Percentiles rank a stretch among this genome's conserved stretches.
phyloP scores from a whole-genome alignment of 2,329 filamentous ascomycete species.

The Scedosporium dehoogii region DNA sequence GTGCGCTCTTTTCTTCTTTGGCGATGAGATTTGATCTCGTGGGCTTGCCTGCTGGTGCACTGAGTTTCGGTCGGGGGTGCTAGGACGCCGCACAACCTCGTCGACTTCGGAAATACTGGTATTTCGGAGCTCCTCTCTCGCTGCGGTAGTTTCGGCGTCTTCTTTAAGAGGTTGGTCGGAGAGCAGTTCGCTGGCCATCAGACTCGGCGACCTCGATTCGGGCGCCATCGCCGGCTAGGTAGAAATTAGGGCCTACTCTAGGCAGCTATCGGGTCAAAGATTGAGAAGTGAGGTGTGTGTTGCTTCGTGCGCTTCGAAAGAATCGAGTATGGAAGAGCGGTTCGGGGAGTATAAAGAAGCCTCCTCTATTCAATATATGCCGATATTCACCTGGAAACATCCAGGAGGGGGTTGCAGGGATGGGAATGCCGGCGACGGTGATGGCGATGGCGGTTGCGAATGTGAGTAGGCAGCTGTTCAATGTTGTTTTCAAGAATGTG shows the following conservation, averaged over 20 bases:
- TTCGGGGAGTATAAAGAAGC: too few relatives aligned
- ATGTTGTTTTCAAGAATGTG: too few relatives aligned
- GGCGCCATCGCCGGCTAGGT: constrained; percentile 1
- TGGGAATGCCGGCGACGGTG: too few relatives aligned
- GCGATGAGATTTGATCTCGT: constrained; percentile 44
- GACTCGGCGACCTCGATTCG: constrained; percentile 2
- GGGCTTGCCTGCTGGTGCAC: constrained; percentile 25
- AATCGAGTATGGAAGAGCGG: too few relatives aligned
- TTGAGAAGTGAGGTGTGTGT: not conserved
- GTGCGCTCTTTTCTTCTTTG: constrained; percentile 57
- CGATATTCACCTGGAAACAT: too few relatives aligned
- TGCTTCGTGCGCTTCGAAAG: not conserved
- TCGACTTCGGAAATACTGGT: constrained; percentile 42
- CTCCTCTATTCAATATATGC: too few relatives aligned
- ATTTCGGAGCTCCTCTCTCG: constrained; percentile 55
- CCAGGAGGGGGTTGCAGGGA: too few relatives aligned
- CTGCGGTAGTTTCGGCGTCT: constrained; percentile 53
- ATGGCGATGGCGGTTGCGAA: too few relatives aligned
- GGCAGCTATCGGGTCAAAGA: not conserved
- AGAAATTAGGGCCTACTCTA: not conserved
- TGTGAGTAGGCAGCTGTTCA: too few relatives aligned
- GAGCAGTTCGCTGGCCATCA: constrained; percentile 12
- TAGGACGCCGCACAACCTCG: constrained; percentile 24
- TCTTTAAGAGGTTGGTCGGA: constrained; percentile 27
- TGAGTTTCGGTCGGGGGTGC: constrained; percentile 26